Conservation (phyloP, 768 basidiomycete species). For the Psilocybe cubensis region DNA sequence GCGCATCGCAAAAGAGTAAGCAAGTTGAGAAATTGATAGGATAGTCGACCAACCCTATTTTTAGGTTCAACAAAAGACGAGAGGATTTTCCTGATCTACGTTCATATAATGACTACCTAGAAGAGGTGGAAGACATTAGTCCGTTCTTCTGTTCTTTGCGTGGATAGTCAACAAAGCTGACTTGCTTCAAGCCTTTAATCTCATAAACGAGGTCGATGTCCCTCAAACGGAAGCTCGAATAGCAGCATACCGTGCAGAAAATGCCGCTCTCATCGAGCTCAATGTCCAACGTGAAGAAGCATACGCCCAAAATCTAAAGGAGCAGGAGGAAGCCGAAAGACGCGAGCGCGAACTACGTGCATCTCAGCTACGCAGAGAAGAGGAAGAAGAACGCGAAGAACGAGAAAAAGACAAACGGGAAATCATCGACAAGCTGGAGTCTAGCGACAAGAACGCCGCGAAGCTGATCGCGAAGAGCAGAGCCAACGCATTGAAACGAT, state of each 20-base stretch:
- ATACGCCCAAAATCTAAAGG: conserved; percentile 69
- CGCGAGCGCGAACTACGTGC: conserved; percentile 73
- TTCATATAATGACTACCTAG: conserved; percentile 93
- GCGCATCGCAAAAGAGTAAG: conserved; percentile 88
- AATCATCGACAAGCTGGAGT: conserved; percentile 83
- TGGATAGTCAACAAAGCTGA: conserved; percentile 5
- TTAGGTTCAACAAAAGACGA: conserved; percentile 90
- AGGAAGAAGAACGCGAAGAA: conserved; percentile 79
- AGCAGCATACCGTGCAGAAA: conserved; percentile 75
- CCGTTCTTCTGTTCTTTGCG: conserved; percentile 15
- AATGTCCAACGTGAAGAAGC: conserved; percentile 85
- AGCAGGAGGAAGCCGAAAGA: conserved; percentile 82
- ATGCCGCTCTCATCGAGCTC: conserved; percentile 80
- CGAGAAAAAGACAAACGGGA: conserved; percentile 71
- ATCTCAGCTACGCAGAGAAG: conserved; percentile 62
- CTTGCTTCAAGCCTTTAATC: conserved; percentile 81
- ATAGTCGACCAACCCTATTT: conserved; percentile 1
- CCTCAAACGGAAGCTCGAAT: conserved; percentile 84
- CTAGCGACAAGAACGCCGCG: conserved; percentile 70
- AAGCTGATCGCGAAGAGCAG: conserved; percentile 73
- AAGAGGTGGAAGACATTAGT: conserved; percentile 92
- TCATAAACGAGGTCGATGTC: conserved; percentile 88
- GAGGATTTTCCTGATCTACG: conserved; percentile 86
- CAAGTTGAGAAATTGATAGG: conserved; percentile 2
- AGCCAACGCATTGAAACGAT: conserved; percentile 64